phyloP scores from a whole-genome alignment of 176 grass and related monocot species.

The maize (Zea mays) region DNA sequence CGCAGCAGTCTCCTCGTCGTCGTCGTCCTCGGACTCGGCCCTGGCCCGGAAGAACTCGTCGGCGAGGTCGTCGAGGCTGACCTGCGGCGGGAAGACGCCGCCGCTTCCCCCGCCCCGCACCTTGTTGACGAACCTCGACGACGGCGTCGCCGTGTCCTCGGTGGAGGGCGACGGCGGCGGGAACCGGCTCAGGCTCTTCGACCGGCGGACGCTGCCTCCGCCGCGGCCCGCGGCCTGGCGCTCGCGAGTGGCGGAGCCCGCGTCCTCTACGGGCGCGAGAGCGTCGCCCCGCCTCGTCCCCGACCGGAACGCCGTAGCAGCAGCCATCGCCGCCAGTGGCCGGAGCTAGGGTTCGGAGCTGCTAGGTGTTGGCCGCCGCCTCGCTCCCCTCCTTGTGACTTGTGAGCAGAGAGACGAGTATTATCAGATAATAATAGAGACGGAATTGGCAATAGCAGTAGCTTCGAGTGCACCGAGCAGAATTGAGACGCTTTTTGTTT shows the following conservation, averaged over 20 bases:
- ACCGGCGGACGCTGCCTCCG: constrained; percentile 34
- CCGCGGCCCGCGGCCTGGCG: constrained; percentile 8
- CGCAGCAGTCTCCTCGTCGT: constrained; percentile 28
- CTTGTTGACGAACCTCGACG: constrained; percentile 79
- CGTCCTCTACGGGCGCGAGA: constrained; percentile 28
- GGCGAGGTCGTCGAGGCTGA: constrained; percentile 95
- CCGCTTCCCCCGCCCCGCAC: constrained; percentile 21
- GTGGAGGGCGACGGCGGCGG: constrained; percentile 60
- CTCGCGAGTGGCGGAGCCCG: constrained; percentile 39
- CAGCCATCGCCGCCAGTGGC: background rate
- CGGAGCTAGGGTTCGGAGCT: constrained; percentile 40
- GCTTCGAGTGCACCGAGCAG: constrained; percentile 23
- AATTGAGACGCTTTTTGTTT: background rate
- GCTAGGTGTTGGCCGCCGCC: background rate
- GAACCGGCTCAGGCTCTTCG: constrained; percentile 80
- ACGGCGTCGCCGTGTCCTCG: constrained; percentile 57
- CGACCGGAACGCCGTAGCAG: constrained; percentile 35
- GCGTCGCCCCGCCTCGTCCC: constrained; percentile 33
- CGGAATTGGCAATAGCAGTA: constrained; percentile 31
- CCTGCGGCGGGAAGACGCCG: constrained; percentile 42
- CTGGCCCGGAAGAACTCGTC: constrained; percentile 89
- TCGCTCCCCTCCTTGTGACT: background rate
- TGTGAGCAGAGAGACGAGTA: background rate
- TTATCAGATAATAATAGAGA: background rate
- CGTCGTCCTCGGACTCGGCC: constrained; percentile 87